These are phyloP conservation scores for Solanum appendiculatum DNA, from an alignment of 257 asterid species.

Conservation along the genomic window DNA sequence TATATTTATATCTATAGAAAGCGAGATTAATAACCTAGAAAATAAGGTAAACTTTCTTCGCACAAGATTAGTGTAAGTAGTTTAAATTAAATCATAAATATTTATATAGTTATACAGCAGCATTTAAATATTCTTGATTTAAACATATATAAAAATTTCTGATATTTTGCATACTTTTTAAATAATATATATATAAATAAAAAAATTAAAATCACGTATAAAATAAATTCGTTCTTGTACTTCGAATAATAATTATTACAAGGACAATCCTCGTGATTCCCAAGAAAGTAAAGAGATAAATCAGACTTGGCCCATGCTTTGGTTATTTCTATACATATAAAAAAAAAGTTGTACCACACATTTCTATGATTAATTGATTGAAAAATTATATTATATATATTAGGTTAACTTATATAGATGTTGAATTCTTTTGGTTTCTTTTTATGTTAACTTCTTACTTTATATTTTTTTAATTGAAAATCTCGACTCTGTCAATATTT, in stretches of 20 bases:
- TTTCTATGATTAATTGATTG: not conserved
- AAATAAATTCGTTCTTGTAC: not conserved
- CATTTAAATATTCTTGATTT: not conserved
- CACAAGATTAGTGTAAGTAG: too few relatives aligned
- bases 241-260: not conserved
- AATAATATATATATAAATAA: not conserved
- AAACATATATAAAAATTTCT: not conserved
- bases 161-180: not conserved
- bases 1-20: not conserved
- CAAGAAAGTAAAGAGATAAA: not conserved
- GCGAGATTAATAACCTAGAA: too few relatives aligned
- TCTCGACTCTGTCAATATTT: too few relatives aligned
- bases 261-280: not conserved
- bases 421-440: too few relatives aligned
- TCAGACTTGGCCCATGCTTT: not conserved
- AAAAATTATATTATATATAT: not conserved
- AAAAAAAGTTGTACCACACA: not conserved
- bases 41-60: too few relatives aligned
- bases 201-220: not conserved
- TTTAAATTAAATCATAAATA: not conserved
- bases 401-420: rapidly evolving
- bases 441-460: too few relatives aligned
- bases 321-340: not conserved
- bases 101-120: not conserved
- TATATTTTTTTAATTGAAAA: rapidly evolving